These are phyloP conservation scores for Venturia carpophila DNA, from an alignment of 2,329 filamentous ascomycete species.

Conservation along the genomic window DNA sequence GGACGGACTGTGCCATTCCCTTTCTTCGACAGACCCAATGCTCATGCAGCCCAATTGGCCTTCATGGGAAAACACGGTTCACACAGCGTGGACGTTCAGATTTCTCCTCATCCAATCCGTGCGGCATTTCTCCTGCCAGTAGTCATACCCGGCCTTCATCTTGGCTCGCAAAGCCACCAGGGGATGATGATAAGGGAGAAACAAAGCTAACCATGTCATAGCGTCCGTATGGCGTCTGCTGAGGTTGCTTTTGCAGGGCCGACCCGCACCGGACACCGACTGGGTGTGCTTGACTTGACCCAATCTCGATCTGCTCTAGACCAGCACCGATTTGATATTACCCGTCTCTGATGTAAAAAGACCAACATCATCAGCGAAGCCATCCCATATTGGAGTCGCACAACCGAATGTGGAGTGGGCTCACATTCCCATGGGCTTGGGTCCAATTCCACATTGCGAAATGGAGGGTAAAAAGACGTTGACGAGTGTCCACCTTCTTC, in stretches of 20 bases:
- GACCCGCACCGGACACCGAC: conserved; percentile 6
- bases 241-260: conserved; percentile 10
- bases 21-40: neutral
- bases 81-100: neutral
- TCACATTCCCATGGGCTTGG: neutral
- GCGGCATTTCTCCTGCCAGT: conserved; percentile 3
- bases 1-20: neutral
- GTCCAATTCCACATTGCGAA: neutral
- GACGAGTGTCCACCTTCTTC: neutral
- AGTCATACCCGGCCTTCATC: conserved; percentile 1
- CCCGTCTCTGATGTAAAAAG: neutral
- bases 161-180: neutral
- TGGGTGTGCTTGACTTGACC: neutral
- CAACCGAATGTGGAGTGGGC: neutral
- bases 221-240: neutral
- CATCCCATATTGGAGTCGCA: neutral
- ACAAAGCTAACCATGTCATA: neutral
- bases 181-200: neutral
- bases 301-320: conserved; percentile 2
- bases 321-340: neutral
- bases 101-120: neutral
- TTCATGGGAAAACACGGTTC: neutral
- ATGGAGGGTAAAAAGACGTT: neutral
- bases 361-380: neutral
- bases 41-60: neutral